Evolutionary conservation across 148 eudicot species (phyloP).

Genomic region (Cornus suecica): DNA sequence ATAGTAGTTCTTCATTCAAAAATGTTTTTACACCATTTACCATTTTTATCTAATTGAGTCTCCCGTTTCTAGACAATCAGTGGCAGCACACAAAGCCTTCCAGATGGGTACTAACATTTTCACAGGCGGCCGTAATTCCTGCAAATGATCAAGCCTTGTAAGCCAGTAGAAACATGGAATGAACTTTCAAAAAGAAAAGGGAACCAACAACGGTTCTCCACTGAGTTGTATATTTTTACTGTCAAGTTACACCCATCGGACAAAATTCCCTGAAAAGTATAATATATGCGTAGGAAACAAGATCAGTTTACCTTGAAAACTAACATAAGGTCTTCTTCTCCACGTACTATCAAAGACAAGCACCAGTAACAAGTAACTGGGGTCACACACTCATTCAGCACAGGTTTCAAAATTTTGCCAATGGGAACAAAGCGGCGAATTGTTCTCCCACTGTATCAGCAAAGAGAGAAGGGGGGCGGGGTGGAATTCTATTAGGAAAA

Average conservation of each 20-base stretch:
- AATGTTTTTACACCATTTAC: background rate
- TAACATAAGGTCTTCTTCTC: slow-evolving; percentile 60
- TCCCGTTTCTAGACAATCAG: slow-evolving; percentile 24
- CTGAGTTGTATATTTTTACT: background rate
- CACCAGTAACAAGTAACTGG: slow-evolving; percentile 96
- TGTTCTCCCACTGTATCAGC: slow-evolving; percentile 54
- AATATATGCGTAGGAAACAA: background rate
- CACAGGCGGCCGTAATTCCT: slow-evolving; percentile 74
- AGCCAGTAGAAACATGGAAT: background rate
- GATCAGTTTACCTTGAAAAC: slow-evolving; percentile 70
- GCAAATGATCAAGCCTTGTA: slow-evolving; percentile 7
- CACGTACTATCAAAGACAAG: slow-evolving; percentile 69
- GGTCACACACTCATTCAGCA: slow-evolving; percentile 84
- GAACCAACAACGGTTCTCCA: background rate
- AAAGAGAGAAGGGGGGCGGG: background rate
- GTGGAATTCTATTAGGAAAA: no score
- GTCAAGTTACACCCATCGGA: background rate
- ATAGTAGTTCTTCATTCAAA: background rate
- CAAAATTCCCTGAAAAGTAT: background rate
- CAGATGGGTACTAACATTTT: slow-evolving; percentile 70
- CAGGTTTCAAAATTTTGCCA: slow-evolving; percentile 79
- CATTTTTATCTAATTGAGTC: slow-evolving; percentile 10
- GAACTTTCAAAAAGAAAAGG: background rate
- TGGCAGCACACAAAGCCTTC: slow-evolving; percentile 62
- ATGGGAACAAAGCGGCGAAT: slow-evolving; percentile 63